Base-by-base conservation (phyloP, 2,329 filamentous ascomycete genomes). In the Simplicillium aogashimaense region DNA sequence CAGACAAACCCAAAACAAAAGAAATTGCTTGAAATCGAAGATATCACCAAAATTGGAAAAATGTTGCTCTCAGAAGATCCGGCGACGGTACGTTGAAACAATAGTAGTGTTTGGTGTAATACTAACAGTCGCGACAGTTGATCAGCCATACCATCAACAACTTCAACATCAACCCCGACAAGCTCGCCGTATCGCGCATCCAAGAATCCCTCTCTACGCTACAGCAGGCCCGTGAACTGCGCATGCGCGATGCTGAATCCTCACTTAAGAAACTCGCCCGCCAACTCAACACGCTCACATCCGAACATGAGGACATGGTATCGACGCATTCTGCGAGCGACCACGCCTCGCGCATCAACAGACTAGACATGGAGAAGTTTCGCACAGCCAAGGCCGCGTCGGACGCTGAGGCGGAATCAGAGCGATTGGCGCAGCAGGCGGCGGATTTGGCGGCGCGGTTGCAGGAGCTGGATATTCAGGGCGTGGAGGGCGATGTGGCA, bases 21-120 rank as follows among this genome's bases (percentile, higher is more conserved):
- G 15, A 20, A 9, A 40, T 29, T 29, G 13, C 13, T 29, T 16
- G 16, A 31, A 17, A 15, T 33, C 6, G 7, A 42, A 36, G 28
- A 17, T 17, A 15, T 42, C 40, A 16, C 17, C 28, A 37, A 28
- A 49, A 37, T 46, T 43, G 44, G 45, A 67, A 87, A 65, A 48
- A 95, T 97, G 84, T 74, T 95, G 59, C 86, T 97, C 65, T 86
- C 94, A 65, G 89, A 95, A 67, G 86, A 92, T 60, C 90, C 89
- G 49, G 85, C 85, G 35, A 83, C 81, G 35, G 87, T 94, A 77
- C 45, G 76, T 39, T 10, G 18, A 35, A 35, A 30, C 3, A 31
- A 34, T 40, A 37, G 35, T 39, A 38, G 20, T 35, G 12, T 14
- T 11, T 10, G 12, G 8, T 33, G 20, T 17, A 25, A 3, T 4